Conservation (phyloP, 2,329 filamentous ascomycete species). For the Macroventuria anomochaeta region DNA sequence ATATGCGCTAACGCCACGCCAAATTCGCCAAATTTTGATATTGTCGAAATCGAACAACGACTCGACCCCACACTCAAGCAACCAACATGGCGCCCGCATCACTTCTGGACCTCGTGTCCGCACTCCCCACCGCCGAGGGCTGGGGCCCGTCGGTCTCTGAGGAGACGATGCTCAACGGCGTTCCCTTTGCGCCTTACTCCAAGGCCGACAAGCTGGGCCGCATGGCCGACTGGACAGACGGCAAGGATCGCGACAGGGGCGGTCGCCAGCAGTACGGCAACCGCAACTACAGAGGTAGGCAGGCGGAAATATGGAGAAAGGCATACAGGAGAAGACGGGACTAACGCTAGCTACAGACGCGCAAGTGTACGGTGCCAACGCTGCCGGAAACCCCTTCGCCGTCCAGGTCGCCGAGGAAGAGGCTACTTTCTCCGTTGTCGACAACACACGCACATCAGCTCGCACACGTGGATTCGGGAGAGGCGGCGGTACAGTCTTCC, state of each 20-base stretch:
- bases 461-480: constrained; percentile 83
- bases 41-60: constrained; percentile 19
- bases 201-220: constrained; percentile 98
- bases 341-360: constrained; percentile 68
- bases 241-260: constrained; percentile 79
- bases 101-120: constrained; percentile 56
- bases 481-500: constrained; percentile 87
- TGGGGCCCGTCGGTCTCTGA: constrained; percentile 87
- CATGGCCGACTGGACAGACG: constrained; percentile 99
- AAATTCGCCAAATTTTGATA: constrained; percentile 19
- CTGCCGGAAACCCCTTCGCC: constrained; percentile 78
- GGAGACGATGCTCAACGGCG: constrained; percentile 90
- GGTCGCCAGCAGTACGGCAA: constrained; percentile 84
- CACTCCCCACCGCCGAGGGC: constrained; percentile 54
- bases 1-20: constrained; percentile 17
- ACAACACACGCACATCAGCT: constrained; percentile 85
- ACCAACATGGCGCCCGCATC: constrained; percentile 55
- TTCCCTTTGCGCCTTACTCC: constrained; percentile 96
- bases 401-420: constrained; percentile 94
- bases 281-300: constrained; percentile 84
- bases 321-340: neutral
- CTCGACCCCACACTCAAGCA: constrained; percentile 19
- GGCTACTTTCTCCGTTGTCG: constrained; percentile 96
- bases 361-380: constrained; percentile 93
- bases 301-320: neutral